phyloP scores from a whole-genome alignment of 495 filamentous ascomycete genomes.

The Neurospora terricola region DNA sequence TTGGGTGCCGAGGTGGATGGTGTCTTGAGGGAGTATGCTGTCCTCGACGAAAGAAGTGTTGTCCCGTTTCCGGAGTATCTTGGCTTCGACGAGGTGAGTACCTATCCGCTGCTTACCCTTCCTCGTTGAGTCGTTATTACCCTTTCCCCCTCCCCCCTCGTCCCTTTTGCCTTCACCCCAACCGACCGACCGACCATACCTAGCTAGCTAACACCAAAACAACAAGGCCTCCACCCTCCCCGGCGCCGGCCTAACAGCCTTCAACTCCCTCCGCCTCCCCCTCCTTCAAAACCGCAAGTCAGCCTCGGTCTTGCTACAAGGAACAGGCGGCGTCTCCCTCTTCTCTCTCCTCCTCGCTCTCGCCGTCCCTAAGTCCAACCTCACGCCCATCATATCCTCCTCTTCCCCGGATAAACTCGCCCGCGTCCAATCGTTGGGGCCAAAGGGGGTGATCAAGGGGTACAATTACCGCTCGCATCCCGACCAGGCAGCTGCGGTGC shows the following conservation, averaged over 20 bases:
- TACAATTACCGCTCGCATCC: conserved; percentile 21
- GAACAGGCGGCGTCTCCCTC: conserved; percentile 16
- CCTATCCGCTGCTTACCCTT: too few relatives aligned
- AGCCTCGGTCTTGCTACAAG: conserved; percentile 1
- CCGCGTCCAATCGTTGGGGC: too few relatives aligned
- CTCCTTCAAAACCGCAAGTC: not conserved
- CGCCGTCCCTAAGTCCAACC: conserved; percentile 10
- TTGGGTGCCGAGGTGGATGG: conserved; percentile 19
- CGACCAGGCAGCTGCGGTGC: conserved; percentile 10
- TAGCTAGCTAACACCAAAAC: too few relatives aligned
- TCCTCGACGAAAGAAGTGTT: conserved; percentile 14
- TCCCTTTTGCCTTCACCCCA: too few relatives aligned
- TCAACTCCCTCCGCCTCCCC: conserved; percentile 2
- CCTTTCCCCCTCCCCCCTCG: too few relatives aligned
- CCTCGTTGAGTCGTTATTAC: too few relatives aligned
- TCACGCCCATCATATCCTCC: conserved; percentile 28
- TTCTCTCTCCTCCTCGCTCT: conserved; percentile 13
- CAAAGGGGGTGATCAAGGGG: not conserved
- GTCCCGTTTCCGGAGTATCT: conserved; percentile 13
- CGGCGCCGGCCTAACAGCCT: conserved; percentile 9
- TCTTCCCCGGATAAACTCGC: too few relatives aligned
- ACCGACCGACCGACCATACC: too few relatives aligned
- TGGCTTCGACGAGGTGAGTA: conserved; percentile 10
- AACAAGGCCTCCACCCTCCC: conserved; percentile 5
- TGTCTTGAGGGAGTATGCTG: conserved; percentile 21